Evolutionary conservation across 805 yeast species (phyloP), one percentile per base, ranked within the genome.

Genomic region (Ogataea populi-albae): DNA sequence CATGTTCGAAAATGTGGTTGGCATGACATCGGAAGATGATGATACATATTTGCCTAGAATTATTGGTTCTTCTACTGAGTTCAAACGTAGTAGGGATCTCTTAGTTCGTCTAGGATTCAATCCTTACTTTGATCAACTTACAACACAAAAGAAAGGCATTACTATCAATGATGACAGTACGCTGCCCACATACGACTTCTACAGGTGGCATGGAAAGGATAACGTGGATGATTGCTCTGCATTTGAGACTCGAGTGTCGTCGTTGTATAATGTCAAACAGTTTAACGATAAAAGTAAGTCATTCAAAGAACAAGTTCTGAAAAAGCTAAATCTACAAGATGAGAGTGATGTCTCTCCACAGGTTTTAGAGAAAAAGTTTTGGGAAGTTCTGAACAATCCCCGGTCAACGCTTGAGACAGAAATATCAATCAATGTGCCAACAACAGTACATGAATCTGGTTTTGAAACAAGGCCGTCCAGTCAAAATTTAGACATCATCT

Each of bases 241-340:
- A 17, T 62, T 57, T 27, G 66, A 64, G 34, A 43, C 61, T 1
- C 70, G 67, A 38, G 59, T 62, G 29, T 69, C 81, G 0, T 70
- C 82, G 0, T 47, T 72, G 5, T 77, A 75, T 58, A 73, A 71
- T 20, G 57, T 81, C 40, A 64, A 71, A 23, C 81, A 79, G 47
- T 79, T 74, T 49, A 70, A 71, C 55, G 82, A 77, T 32, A 76
- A 75, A 41, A 77, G 79, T 38, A 52, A 38, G 62, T 62, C 50
- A 64, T 71, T 57, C 62, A 62, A 53, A 61, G 62, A 39, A 5
- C 38, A 34, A 19, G 43, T 51, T 20, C 42, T 52, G 8, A 40
- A 43, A 5, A 54, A 17, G 10, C 25, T 35, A 26, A 40, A 61
- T 4, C 15, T 25, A n/a, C 40, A 61, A 26, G 18, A 37, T 20